Evolutionary conservation across 2,329 filamentous ascomycete genomes (phyloP), one percentile per base, ranked within the genome.

Genomic region (Apiospora hydei): DNA sequence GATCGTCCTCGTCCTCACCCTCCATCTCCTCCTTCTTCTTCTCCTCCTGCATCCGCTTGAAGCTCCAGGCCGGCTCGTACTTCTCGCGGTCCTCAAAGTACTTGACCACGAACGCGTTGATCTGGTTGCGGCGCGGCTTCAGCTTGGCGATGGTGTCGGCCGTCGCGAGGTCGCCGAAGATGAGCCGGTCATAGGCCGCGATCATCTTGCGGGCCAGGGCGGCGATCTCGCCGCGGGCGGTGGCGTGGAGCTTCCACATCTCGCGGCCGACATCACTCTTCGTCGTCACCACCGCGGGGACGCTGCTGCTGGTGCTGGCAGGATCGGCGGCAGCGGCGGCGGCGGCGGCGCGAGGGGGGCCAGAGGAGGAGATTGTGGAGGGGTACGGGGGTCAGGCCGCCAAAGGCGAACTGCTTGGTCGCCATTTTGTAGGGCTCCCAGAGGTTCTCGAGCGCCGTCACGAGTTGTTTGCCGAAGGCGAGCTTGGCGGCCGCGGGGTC

Each of bases 401-500:
- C 72, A 49, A 72, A 69, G 10, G 72, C 18, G 41, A 74, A 70
- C 49, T 73, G 66, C 64, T 81, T 82, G 49, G 73, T 73, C 6
- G 78, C 73, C 10, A 78, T 75, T 30, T 80, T 76, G 77, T 88
- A 85, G 4, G 87, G 86, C 26, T 83, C 81, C 85, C 86, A 88
- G 43, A 91, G 80, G 24, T 83, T 83, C 21, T 84, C 80, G 26
- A 91, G 81, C 21, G 89, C 89, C 4, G 78, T 76, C 41, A 82
- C 77, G 57, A 91, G 83, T 75, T 90, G 88, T 38, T 80, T 76
- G 71, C 86, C 88, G 76, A 87, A 87, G 0, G 81, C 83, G 8
- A 77, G 78, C 76, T 84, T 84, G 57, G 83, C 84, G 10, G 75
- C 74, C n/a, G 76, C 70, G n/a, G 81, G 73, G 46, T 82, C 81